Evolutionary conservation across 495 filamentous ascomycete genomes (phyloP), one percentile per base, ranked within the genome.

Genomic region (Aspergillus asperescens): DNA sequence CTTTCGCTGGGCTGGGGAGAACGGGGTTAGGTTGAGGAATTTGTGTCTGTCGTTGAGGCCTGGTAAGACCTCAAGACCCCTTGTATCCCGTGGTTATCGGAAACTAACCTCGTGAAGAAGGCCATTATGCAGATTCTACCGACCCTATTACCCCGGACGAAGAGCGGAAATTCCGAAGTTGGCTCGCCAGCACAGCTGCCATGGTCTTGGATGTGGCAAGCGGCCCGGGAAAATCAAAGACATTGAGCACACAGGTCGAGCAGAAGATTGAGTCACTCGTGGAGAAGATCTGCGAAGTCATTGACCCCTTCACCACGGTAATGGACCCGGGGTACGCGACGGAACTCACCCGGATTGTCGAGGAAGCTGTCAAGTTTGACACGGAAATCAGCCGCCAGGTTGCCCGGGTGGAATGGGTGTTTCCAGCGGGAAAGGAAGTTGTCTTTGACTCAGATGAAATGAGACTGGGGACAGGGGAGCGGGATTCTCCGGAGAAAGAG

Each of bases 401-500:
- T 3, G 48, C 48, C 12, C 35, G 35, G 1, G 12, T 51, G 4
- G 48, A 51, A 42, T 51, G 48, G 48, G 16, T 16, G 16, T 51
- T 51, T 16, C 48, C 48, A 12, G 6, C 27, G 22, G 25, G 8
- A 3, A 32, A 41, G 12, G 22, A 41, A 37, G 16, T 35, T 9
- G 4, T 13, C 2, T 51, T 51, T 42, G 38, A 51, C 25, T 15
- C 48, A 8, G 12, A n/a, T 2, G 37, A 18, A 0, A 52, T 52
- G 49, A 12, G 16, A 8, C 18, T 52, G 9, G 48, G 37, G 16
- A 38, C 37, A 1, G 38, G 19, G 9, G 32, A 41, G 24, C 23
- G 10, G 15, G 4, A 9, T 1, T 1, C 48, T 0, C 13, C 13
- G 16, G 27, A 3, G 25, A 29, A 51, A 6, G 18, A 23, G 16